Conservation (phyloP, 257 asterid species). For the Paulownia fortunei region DNA sequence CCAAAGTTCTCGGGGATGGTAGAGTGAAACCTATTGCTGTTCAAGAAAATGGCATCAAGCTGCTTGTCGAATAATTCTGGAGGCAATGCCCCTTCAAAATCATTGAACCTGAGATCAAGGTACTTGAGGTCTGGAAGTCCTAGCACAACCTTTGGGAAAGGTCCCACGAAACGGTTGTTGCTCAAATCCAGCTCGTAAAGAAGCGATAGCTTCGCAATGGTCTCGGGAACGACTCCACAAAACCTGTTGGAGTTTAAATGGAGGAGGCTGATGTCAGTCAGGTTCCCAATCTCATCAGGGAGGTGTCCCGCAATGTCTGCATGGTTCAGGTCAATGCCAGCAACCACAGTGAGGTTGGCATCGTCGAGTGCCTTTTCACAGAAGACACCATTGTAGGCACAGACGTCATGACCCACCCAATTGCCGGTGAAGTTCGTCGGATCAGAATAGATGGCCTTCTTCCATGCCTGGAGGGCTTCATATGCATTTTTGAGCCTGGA, state of each 20-base stretch:
- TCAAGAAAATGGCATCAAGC: conserved; percentile 63
- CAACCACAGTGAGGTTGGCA: conserved; percentile 63
- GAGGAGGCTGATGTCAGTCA: conserved; percentile 68
- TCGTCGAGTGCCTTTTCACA: conserved; percentile 71
- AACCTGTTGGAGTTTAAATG: conserved; percentile 86
- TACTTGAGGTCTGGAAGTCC: conserved; percentile 60
- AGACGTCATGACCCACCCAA: conserved; percentile 79
- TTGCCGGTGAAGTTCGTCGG: conserved; percentile 66
- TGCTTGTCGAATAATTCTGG: conserved; percentile 49
- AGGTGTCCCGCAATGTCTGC: conserved; percentile 91
- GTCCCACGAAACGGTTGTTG: conserved; percentile 88
- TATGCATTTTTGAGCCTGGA: conserved; percentile 62
- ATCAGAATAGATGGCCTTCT: conserved; percentile 74
- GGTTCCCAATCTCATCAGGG: conserved; percentile 71
- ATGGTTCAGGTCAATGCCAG: conserved; percentile 81
- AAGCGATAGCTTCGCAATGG: conserved; percentile 43
- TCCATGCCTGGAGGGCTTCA: conserved; percentile 81
- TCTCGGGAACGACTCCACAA: conserved; percentile 78
- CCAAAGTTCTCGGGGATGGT: conserved; percentile 61
- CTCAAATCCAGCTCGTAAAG: conserved; percentile 80
- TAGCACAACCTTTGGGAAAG: conserved; percentile 68
- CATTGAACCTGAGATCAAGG: conserved; percentile 81
- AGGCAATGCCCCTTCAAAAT: conserved; percentile 84
- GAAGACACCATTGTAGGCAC: conserved; percentile 69
- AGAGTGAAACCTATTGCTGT: conserved; percentile 56